phyloP scores from a whole-genome alignment of 2,329 filamentous ascomycete species.

The Stagonosporopsis rhizophila region DNA sequence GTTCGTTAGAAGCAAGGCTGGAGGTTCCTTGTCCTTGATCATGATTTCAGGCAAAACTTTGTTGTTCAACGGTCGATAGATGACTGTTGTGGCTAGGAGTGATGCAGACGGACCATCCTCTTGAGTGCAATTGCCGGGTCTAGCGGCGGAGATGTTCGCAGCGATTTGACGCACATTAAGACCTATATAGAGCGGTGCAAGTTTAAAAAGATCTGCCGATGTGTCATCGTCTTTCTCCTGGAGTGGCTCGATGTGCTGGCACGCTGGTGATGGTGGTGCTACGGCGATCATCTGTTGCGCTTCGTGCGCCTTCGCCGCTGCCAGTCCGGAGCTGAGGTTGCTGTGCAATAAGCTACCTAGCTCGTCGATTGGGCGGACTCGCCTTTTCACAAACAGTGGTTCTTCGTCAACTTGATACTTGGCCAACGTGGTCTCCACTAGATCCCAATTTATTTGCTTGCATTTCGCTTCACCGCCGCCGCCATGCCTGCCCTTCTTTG shows the following conservation, averaged over 20 bases:
- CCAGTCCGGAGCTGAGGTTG: slow-evolving; percentile 2
- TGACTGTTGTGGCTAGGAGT: neutral
- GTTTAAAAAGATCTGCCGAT: neutral
- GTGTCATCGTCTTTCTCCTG: neutral
- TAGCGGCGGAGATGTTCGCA: neutral
- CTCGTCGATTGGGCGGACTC: slow-evolving; percentile 4
- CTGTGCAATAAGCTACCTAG: neutral
- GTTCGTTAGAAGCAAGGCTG: neutral
- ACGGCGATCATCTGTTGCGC: neutral
- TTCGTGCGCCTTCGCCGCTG: neutral
- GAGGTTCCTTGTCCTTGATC: neutral
- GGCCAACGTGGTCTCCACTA: no score
- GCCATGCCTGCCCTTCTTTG: neutral
- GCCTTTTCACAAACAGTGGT: slow-evolving; percentile 7
- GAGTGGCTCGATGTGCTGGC: neutral
- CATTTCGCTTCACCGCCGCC: neutral
- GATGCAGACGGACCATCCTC: neutral
- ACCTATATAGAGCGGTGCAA: neutral
- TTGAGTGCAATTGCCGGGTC: no score
- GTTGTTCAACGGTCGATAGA: neutral
- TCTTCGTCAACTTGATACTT: neutral
- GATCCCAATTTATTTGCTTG: neutral
- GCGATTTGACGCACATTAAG: neutral
- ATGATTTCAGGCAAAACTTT: neutral
- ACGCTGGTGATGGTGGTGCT: neutral